Base-by-base conservation (phyloP, 306 rosid genomes). In the Nissolia schottii region DNA sequence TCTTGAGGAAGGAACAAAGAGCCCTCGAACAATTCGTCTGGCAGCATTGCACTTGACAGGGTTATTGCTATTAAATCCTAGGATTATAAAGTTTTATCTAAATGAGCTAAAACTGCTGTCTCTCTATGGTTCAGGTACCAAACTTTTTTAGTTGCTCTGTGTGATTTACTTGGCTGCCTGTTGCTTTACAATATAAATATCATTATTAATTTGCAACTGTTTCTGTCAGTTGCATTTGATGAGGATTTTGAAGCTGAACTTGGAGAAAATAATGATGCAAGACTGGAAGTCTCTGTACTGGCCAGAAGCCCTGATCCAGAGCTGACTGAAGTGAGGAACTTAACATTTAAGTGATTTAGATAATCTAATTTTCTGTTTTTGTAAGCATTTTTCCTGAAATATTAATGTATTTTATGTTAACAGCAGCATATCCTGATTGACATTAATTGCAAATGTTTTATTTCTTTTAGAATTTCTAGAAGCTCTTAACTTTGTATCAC, bases 241-340 rank as follows among this genome's bases (percentile, higher is more conserved):
- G 98, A 93, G 83, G 98, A 93, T 85, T 93, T 93, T 64, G 97
- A 91, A 85, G 97, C 88, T 73, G 98, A 93, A 75, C 85, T 93
- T 74, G 83, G 90, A 64, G 98, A 91, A 63, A 90, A 86, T 76
- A 79, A 64, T 74, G 96, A 87, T 73, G 88, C 94, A 31, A 85
- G 87, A 71, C 64, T 79, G 70, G 98, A 91, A 69, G 89, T 93
- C 57, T 89, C 96, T 67, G 61, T 89, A 57, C 75, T 93, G 84
- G 89, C 92, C 28, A 81, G 74, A 64, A 88, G 88, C 76, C 89
- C 94, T 37, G 91, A 91, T 86, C 75, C 87, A 19, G 98, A 91
- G 83, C 83, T 93, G 80, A 89, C 94, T 67, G 90, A 91, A 79
- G 97, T 89, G 76, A 75, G 90, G 56, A 38, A 70, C 77, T 45